Conservation (phyloP, 148 eudicot species). For the Dysphania ambrosioides region DNA sequence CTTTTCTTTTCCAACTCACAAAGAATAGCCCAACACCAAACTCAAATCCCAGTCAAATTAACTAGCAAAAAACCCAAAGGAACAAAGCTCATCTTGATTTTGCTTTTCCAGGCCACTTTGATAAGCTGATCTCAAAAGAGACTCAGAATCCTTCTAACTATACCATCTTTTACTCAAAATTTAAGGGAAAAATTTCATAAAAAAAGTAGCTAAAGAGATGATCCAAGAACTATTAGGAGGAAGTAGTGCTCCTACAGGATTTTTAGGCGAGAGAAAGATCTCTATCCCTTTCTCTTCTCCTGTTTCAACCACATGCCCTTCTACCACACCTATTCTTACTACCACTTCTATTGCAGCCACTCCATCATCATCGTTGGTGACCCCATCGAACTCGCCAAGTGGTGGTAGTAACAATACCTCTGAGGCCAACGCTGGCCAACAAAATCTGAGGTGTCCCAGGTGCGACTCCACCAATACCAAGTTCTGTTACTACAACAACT, state of each 20-base stretch:
- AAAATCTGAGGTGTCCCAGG: constrained; percentile 66
- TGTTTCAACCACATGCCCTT: constrained; percentile 18
- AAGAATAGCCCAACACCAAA: constrained; percentile 13
- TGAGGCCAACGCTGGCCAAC: constrained; percentile 21
- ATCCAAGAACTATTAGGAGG: constrained; percentile 69
- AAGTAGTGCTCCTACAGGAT: constrained; percentile 29
- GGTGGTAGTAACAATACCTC: background rate
- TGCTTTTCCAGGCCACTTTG: constrained; percentile 27
- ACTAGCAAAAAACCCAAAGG: constrained; percentile 6
- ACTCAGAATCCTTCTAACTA: background rate
- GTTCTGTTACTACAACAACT: constrained; percentile 91
- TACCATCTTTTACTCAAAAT: constrained; percentile 12
- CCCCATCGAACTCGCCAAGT: constrained; percentile 9
- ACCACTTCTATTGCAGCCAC: constrained; percentile 28
- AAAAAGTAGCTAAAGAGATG: constrained; percentile 44
- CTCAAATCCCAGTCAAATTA: constrained; percentile 16
- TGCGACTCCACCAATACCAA: constrained; percentile 81
- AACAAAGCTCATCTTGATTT: constrained; percentile 15
- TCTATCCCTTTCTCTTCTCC: constrained; percentile 41
- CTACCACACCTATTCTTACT: constrained; percentile 26
- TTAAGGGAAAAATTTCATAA: constrained; percentile 10
- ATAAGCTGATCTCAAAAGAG: constrained; percentile 20
- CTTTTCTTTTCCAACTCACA: constrained; percentile 33
- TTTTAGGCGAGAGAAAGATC: constrained; percentile 38
- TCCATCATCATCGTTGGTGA: constrained; percentile 22